Conservation (phyloP, 2,329 filamentous ascomycete genomes). For the Sporothrix protearum region DNA sequence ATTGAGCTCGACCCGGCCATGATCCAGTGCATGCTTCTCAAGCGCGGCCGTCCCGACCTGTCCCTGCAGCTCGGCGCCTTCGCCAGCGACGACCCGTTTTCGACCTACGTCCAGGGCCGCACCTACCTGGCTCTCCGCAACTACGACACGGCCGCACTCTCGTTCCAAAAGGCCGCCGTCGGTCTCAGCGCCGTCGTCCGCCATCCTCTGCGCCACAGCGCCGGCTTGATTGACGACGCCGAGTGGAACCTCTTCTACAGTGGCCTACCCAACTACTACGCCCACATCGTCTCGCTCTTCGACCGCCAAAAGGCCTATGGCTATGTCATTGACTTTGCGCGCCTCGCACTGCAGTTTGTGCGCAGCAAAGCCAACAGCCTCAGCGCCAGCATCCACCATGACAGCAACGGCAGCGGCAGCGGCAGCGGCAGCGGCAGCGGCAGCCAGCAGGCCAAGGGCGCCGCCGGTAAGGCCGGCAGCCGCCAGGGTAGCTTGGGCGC, state of each 20-base stretch:
- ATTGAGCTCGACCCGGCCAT: constrained; percentile 60
- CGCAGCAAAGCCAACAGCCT: constrained; percentile 21
- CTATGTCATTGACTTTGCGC: constrained; percentile 79
- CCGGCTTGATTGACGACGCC: constrained; percentile 68
- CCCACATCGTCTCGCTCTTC: constrained; percentile 78
- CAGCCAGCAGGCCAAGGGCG: neutral
- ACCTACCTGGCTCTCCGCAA: constrained; percentile 71
- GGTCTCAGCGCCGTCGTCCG: constrained; percentile 58
- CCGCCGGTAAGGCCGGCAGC: constrained; percentile 2
- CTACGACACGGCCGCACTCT: constrained; percentile 65
- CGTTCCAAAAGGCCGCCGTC: constrained; percentile 79
- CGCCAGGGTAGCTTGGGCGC: constrained; percentile 15
- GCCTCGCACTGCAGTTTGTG: constrained; percentile 66
- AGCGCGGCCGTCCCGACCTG: constrained; percentile 57
- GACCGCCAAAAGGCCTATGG: constrained; percentile 74
- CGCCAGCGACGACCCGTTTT: constrained; percentile 57
- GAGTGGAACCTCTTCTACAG: constrained; percentile 67
- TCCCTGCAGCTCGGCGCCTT: constrained; percentile 57
- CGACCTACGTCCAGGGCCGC: constrained; percentile 80
- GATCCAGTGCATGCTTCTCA: constrained; percentile 60
- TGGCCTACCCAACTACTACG: constrained; percentile 79
- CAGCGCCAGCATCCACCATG: neutral
- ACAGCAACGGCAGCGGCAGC: constrained; percentile 17
- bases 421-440: constrained; percentile 15
- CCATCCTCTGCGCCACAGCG: constrained; percentile 53